These are phyloP conservation scores for Mrakia frigida DNA, from an alignment of 768 basidiomycete species.

Conservation along the genomic window DNA sequence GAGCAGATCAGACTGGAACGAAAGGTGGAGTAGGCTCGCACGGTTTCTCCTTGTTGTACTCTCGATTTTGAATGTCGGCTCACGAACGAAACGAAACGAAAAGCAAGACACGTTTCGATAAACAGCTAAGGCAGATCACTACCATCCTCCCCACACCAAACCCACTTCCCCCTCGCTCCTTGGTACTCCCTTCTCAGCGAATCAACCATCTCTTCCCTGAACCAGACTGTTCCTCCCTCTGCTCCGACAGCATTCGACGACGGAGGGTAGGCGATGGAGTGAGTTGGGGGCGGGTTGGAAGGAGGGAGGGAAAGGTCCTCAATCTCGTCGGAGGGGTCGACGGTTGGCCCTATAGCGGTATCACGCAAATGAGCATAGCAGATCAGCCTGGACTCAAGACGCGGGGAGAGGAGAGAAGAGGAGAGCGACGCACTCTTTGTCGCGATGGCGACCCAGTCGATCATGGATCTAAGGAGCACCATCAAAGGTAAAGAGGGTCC, in stretches of 20 bases:
- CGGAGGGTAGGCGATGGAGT: neutral
- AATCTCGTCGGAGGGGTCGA: neutral
- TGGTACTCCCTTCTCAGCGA: neutral
- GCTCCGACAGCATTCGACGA: neutral
- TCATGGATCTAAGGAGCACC: neutral
- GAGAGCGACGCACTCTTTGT: neutral
- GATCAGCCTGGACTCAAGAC: no score
- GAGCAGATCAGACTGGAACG: no score
- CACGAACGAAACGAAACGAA: neutral
- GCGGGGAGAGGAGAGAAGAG: neutral
- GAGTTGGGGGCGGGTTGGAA: neutral
- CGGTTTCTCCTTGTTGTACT: no score
- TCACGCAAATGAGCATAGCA: no score
- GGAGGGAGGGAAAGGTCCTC: neutral
- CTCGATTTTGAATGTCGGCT: no score
- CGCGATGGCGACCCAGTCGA: slow-evolving; percentile 5
- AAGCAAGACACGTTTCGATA: neutral
- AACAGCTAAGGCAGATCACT: neutral
- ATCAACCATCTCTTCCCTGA: neutral
- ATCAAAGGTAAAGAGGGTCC: neutral
- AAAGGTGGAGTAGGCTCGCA: neutral
- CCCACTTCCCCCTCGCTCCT: neutral
- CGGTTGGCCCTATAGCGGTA: neutral
- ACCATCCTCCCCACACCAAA: slow-evolving; percentile 1
- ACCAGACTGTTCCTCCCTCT: neutral